Base-by-base conservation (phyloP, 208 protist genomes). In the Wallacemonas collosoma region DNA sequence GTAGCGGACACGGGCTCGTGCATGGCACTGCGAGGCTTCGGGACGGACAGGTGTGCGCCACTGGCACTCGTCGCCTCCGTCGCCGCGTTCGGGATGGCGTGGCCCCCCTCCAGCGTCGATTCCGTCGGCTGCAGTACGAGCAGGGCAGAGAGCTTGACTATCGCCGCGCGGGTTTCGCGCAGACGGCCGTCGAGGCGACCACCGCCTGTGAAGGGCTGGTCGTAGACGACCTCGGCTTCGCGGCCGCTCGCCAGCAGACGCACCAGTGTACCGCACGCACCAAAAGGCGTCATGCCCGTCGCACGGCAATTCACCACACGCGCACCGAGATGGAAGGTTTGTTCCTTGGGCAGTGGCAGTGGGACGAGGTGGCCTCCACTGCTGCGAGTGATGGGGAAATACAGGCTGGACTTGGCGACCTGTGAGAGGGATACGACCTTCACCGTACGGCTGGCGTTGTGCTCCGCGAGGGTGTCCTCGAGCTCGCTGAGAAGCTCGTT, bases 201-300 rank as follows among this genome's bases (percentile, higher is more conserved):
- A 6, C 90, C 91, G 8, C 88, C 88, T n/a, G 81, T 85, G 82
- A 95, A 97, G 11, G 82, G 75, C 47, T 79, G 68, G 78, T 97
- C 93, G 81, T 94, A 95, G 14, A 97, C 83, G 40, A 97, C 91
- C 72, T 97, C 91, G 39, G 89, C 93, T 51, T 95, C 83, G 12
- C 83, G 71, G 12, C 86, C 81, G 51, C 82, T 84, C 51, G 82
- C 79, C 36, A 96, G 83, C 48, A 97, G 68, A n/a, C 93, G 89
- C 61, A 95, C 85, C 64, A 97, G 83, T 26, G 88, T 95, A 61
- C 93, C 93, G 5, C 70, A 68, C 2, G 83, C 77, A 3, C 93
- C 93, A 68, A 97, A 97, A 5, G 93, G 90, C 9, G 86, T 80
- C 57, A 38, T 81, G 66, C 93, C 93, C 6, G 83, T 87, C 2